A percentile compares a stretch with the other conserved stretches of the same genome.
These are phyloP conservation scores for Mercurialis annua DNA, from an alignment of 345 rosid species.

Conservation along the genomic window DNA sequence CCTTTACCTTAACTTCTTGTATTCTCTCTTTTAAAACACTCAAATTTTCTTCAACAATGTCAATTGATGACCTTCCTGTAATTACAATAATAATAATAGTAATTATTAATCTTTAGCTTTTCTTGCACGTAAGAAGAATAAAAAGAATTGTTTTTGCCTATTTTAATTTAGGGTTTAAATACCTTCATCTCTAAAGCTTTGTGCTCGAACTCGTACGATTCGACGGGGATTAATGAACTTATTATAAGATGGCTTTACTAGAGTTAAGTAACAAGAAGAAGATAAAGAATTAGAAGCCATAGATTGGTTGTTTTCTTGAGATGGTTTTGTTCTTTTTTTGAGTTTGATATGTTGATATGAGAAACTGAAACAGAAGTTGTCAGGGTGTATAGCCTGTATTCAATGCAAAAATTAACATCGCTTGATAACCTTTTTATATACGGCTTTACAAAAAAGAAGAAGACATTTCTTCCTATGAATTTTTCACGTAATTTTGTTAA, in stretches of 20 bases:
- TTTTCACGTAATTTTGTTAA: no score
- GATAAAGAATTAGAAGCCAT: constrained; percentile 6
- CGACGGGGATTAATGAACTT: constrained; percentile 5
- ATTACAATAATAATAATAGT: background rate
- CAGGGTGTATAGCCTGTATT: no score
- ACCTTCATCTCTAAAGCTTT: constrained; percentile 40
- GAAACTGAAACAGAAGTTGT: no score
- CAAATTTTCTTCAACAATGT: constrained; percentile 42
- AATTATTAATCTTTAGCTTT: no score
- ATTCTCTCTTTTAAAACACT: constrained; percentile 46
- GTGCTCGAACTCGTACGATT: constrained; percentile 27
- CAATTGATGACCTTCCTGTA: constrained; percentile 30
- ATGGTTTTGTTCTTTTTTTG: no score
- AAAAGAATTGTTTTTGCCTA: background rate
- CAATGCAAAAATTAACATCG: no score
- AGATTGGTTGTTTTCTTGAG: no score
- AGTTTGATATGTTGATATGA: no score
- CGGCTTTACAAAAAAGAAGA: no score
- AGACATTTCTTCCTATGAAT: no score
- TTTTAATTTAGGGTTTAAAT: background rate
- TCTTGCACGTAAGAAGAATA: background rate
- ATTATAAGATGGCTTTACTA: constrained; percentile 1
- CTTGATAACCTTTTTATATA: no score
- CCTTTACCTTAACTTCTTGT: constrained; percentile 40
- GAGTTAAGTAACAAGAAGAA: background rate